Percentiles rank a stretch among this genome's conserved stretches.
Conservation (phyloP, 441 rosid species). For the Omphalea diandra region DNA sequence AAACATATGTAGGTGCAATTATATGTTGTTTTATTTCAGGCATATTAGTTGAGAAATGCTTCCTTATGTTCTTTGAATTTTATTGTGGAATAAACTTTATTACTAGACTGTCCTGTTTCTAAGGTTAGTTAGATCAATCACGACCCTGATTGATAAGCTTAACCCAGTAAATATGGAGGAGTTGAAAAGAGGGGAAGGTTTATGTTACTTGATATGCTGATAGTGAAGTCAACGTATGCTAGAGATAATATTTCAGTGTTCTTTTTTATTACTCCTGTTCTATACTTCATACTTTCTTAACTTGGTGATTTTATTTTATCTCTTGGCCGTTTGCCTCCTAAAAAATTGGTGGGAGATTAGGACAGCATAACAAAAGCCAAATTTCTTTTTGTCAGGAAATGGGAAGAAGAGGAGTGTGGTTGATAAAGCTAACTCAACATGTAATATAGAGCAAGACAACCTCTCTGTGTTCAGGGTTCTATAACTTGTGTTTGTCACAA, state of each 20-base stretch:
- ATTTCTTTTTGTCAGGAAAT: slow-evolving; percentile 9
- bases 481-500: slow-evolving; percentile 1
- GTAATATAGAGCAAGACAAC: neutral
- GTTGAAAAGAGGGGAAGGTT: neutral
- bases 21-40: neutral
- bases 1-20: neutral
- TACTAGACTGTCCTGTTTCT: neutral
- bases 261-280: neutral
- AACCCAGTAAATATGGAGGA: neutral
- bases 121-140: neutral
- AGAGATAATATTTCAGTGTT: neutral
- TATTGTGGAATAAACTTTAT: neutral
- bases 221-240: neutral
- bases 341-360: neutral
- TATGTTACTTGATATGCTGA: neutral
- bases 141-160: neutral
- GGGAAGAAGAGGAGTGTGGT: slow-evolving; percentile 9
- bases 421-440: neutral
- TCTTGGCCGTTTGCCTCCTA: neutral
- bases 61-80: neutral
- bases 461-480: neutral
- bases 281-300: neutral
- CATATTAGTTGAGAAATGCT: neutral
- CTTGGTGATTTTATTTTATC: neutral
- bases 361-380: neutral